Evolutionary conservation across 1,284 basidiomycete genomes (phyloP).

Genomic region (Meira nashicola): DNA sequence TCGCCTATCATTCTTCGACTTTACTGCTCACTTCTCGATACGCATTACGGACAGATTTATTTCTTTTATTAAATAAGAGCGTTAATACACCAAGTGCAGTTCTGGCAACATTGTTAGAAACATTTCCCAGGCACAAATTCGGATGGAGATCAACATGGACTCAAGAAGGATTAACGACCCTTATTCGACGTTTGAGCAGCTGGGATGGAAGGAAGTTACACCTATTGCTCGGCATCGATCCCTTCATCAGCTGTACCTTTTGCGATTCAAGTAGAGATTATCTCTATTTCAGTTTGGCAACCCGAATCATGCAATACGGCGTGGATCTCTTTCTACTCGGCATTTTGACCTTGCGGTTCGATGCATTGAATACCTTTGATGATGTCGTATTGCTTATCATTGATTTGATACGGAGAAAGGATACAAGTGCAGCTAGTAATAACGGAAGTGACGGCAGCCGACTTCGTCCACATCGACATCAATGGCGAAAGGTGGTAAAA

Average conservation of each 20-base stretch:
- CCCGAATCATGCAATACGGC: conserved; percentile 4
- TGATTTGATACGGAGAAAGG: background rate
- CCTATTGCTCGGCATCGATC: conserved; percentile 8
- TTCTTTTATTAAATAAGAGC: background rate
- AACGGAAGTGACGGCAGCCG: background rate
- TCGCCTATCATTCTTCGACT: background rate
- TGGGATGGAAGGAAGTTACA: conserved; percentile 14
- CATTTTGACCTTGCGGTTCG: conserved; percentile 9
- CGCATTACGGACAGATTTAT: background rate
- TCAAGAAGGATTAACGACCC: conserved; percentile 6
- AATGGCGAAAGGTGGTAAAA: background rate
- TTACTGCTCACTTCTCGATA: background rate
- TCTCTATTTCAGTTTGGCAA: conserved; percentile 7
- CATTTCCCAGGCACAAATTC: background rate
- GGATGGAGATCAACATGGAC: conserved; percentile 5
- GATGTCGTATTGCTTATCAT: background rate
- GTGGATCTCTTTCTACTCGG: conserved; percentile 11
- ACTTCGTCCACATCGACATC: conserved; percentile 2
- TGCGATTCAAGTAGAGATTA: conserved; percentile 9
- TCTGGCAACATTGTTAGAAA: background rate
- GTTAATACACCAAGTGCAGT: background rate
- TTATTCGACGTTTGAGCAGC: conserved; percentile 11
- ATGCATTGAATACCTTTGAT: conserved; percentile 2
- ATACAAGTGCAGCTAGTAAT: conserved; percentile 1
- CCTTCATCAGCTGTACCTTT: conserved; percentile 12